These are phyloP conservation scores for Chalciporus sp. DNA, from an alignment of 1,284 basidiomycete genomes.

Conservation along the genomic window DNA sequence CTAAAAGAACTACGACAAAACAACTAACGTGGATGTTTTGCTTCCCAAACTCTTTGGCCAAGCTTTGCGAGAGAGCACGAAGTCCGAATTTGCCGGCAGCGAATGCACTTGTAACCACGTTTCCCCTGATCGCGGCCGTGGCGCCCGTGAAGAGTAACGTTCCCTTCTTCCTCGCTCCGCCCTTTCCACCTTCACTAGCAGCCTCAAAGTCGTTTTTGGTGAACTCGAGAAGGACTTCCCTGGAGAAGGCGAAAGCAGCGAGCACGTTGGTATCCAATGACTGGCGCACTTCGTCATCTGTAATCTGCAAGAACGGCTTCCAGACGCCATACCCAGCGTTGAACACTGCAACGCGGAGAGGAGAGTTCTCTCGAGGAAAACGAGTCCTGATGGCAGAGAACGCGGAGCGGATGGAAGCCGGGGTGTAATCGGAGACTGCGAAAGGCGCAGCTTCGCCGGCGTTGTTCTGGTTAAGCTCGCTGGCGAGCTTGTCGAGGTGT, in stretches of 20 bases:
- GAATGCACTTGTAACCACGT: constrained; percentile 64
- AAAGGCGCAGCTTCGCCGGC: constrained; percentile 71
- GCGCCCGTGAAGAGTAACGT: constrained; percentile 80
- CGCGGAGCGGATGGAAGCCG: constrained; percentile 51
- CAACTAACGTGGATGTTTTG: constrained; percentile 72
- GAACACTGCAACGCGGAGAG: constrained; percentile 67
- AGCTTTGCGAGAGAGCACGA: constrained; percentile 70
- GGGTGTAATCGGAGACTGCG: constrained; percentile 57
- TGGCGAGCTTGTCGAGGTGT: constrained; percentile 51
- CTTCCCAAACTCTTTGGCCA: constrained; percentile 79
- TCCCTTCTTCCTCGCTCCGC: constrained; percentile 53
- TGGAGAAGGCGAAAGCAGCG: constrained; percentile 69
- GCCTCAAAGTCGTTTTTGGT: constrained; percentile 55
- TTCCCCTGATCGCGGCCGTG: constrained; percentile 69
- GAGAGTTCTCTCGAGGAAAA: constrained; percentile 48
- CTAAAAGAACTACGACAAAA: background rate
- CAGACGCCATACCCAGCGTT: constrained; percentile 62
- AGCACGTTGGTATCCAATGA: constrained; percentile 57
- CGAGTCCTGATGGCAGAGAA: constrained; percentile 56
- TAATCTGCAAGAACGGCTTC: constrained; percentile 71
- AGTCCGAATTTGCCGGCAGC: constrained; percentile 69
- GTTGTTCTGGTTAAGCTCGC: constrained; percentile 58
- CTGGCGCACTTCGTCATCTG: constrained; percentile 56
- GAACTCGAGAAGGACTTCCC: constrained; percentile 63
- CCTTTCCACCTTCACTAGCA: constrained; percentile 36